Conservation (phyloP, 108 stramenopile genomes). For the Nannochloropsis granulata region DNA sequence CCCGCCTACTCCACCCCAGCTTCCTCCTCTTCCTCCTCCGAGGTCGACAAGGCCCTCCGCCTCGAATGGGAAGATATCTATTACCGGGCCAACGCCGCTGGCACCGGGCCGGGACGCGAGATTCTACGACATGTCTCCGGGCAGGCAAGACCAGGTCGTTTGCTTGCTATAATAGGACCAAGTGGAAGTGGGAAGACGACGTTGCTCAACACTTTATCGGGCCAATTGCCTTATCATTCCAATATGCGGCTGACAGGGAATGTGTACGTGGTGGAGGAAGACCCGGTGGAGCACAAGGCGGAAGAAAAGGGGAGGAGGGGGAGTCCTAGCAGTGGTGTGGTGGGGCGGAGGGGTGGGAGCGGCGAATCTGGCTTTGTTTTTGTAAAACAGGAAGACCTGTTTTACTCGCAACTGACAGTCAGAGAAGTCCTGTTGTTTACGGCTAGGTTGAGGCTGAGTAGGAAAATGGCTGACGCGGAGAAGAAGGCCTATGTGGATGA, state of each 20-base stretch:
- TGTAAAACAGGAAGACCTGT: conserved; percentile 15
- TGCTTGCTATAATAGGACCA: conserved; percentile 22
- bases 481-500: background rate
- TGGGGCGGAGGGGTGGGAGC: background rate
- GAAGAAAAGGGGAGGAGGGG: background rate
- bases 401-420: conserved; percentile 24
- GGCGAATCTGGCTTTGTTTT: background rate
- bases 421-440: conserved; percentile 22
- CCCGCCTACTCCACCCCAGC: background rate
- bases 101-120: background rate
- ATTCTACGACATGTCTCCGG: background rate
- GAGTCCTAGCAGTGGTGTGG: background rate
- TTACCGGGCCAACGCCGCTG: background rate
- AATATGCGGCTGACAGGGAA: background rate
- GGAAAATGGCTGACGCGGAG: background rate
- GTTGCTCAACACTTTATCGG: conserved; percentile 10
- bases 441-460: background rate
- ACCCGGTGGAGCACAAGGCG: background rate
- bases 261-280: background rate
- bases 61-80: background rate
- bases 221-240: background rate
- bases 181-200: conserved; percentile 16
- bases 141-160: background rate
- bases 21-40: background rate
- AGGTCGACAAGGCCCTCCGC: background rate